Evolutionary conservation across 2,329 filamentous ascomycete species (phyloP).

Genomic region (Colletotrichum echinochloae): DNA sequence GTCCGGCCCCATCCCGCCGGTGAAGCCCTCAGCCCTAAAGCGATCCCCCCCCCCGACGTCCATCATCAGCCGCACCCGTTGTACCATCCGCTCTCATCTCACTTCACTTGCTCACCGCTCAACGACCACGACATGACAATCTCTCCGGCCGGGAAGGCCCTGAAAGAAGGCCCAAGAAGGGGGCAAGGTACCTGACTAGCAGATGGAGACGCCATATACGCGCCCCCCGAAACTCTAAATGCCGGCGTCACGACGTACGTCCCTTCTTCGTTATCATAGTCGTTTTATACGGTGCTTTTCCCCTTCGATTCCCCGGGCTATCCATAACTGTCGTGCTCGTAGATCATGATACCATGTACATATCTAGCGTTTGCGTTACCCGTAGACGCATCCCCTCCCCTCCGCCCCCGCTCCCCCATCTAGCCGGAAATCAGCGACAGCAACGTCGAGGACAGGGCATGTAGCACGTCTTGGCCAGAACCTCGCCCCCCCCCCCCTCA

Average conservation of each 20-base stretch:
- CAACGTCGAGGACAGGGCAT: too few relatives aligned
- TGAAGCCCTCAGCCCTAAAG: not conserved
- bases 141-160: too few relatives aligned
- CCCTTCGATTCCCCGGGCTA: too few relatives aligned
- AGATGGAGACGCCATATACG: not conserved
- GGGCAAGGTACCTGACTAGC: slow-evolving; percentile 3
- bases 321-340: not conserved
- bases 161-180: not conserved
- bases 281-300: not conserved
- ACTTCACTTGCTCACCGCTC: too few relatives aligned
- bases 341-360: slow-evolving; percentile 5
- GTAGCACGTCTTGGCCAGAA: too few relatives aligned
- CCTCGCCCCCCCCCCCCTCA: not conserved
- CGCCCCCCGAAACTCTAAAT: slow-evolving; percentile 7
- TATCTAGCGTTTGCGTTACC: not conserved
- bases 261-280: not conserved
- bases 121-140: not conserved
- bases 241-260: not conserved
- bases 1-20: not conserved
- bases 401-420: too few relatives aligned
- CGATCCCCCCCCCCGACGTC: too few relatives aligned
- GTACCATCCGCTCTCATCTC: too few relatives aligned
- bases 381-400: not conserved
- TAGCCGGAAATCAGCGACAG: not conserved
- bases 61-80: not conserved